phyloP scores from a whole-genome alignment of 306 rosid species.

The Luffa aegyptiaca region DNA sequence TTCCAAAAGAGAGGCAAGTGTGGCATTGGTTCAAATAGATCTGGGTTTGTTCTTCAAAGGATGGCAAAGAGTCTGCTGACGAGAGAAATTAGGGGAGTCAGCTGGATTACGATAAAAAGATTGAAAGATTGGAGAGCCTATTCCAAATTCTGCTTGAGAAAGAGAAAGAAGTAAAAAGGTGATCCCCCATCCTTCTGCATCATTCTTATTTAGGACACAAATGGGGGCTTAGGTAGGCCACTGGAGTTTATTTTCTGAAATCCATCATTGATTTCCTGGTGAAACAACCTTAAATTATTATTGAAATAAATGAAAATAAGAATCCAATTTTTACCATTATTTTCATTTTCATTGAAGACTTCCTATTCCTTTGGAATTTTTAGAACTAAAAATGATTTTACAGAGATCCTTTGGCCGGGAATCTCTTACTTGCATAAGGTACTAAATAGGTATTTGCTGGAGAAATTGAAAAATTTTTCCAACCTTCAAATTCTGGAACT shows the following conservation, averaged over 20 bases:
- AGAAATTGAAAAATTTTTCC: background rate
- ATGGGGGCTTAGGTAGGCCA: background rate
- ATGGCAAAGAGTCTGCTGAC: background rate
- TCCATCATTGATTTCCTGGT: background rate
- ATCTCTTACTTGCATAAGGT: background rate
- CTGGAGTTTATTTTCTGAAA: background rate
- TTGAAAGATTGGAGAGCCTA: background rate
- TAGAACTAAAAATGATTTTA: background rate
- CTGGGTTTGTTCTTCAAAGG: background rate
- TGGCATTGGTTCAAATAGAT: background rate
- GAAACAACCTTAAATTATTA: background rate
- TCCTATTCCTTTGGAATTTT: background rate
- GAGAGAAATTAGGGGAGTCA: background rate
- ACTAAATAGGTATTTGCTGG: background rate
- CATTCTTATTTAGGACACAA: background rate
- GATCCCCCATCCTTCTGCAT: background rate
- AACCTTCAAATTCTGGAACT: background rate
- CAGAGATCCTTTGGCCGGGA: background rate
- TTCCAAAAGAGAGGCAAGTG: background rate
- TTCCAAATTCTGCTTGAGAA: background rate
- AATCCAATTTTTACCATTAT: too few relatives aligned
- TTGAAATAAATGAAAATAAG: too few relatives aligned
- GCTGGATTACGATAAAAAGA: background rate
- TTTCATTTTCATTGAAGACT: too few relatives aligned
- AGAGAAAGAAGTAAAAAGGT: background rate